Conservation (phyloP, 345 rosid genomes). For the Aquilaria malaccensis region DNA sequence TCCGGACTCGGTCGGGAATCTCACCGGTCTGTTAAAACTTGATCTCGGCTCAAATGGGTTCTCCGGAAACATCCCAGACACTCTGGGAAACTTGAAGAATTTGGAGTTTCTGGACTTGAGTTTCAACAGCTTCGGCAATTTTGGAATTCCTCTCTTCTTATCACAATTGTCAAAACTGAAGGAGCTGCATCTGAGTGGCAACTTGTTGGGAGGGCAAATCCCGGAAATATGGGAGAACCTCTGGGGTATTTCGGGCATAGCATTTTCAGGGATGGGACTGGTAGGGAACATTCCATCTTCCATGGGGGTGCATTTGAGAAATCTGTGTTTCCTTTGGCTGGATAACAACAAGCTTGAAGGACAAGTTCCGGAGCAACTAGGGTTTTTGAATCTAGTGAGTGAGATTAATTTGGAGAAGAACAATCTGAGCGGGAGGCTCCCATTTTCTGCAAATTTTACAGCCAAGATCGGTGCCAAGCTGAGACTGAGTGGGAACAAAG, state of each 20-base stretch:
- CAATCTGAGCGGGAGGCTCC: constrained; percentile 47
- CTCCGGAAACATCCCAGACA: constrained; percentile 40
- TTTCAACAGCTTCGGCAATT: constrained; percentile 42
- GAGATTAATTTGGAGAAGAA: constrained; percentile 69
- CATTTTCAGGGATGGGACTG: constrained; percentile 45
- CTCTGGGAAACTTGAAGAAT: constrained; percentile 29
- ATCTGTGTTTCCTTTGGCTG: constrained; percentile 38
- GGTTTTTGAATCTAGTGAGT: constrained; percentile 21
- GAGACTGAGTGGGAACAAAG: constrained; percentile 44
- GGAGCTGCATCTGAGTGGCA: constrained; percentile 60
- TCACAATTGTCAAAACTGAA: constrained; percentile 33
- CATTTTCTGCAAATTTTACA: constrained; percentile 36
- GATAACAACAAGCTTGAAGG: constrained; percentile 59
- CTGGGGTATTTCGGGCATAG: constrained; percentile 40
- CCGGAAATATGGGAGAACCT: constrained; percentile 57
- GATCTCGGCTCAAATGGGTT: constrained; percentile 45
- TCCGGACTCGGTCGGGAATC: constrained; percentile 38
- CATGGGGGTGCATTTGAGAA: constrained; percentile 35
- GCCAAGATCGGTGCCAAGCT: constrained; percentile 35
- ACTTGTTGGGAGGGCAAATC: constrained; percentile 44
- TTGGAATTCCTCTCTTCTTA: constrained; percentile 44
- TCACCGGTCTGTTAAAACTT: constrained; percentile 46
- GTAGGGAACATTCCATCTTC: constrained; percentile 51
- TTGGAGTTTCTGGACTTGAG: constrained; percentile 55
- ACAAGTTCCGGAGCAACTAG: constrained; percentile 42